These are phyloP conservation scores for Populus hybrid DNA, from an alignment of 441 rosid species.

Conservation along the genomic window DNA sequence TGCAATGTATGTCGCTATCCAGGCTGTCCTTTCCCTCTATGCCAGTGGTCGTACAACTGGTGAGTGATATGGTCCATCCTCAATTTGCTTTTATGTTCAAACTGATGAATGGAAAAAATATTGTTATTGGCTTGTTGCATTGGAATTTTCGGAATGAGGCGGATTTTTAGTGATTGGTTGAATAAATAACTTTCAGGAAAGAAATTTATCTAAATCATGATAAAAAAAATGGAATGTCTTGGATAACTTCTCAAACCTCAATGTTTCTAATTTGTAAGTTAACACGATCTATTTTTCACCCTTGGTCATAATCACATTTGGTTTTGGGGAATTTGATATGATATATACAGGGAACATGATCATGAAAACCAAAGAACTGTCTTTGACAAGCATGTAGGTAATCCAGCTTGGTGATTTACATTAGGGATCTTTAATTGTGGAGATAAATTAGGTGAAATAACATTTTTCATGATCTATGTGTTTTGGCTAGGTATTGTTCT, in stretches of 20 bases:
- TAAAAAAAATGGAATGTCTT: neutral
- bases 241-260: neutral
- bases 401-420: neutral
- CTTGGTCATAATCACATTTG: neutral
- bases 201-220: neutral
- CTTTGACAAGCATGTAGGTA: neutral
- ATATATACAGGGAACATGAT: neutral
- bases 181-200: neutral
- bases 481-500: conserved; percentile 33
- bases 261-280: neutral
- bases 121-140: neutral
- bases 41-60: conserved; percentile 78
- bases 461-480: conserved; percentile 1
- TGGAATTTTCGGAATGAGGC: neutral
- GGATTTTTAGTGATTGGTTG: neutral
- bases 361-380: neutral
- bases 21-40: conserved; percentile 67
- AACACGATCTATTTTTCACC: neutral
- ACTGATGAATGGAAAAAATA: neutral
- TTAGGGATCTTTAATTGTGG: neutral
- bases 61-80: conserved; percentile 19
- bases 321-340: neutral
- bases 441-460: neutral
- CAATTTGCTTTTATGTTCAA: neutral
- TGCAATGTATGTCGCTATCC: conserved; percentile 51